A percentile compares a stretch with the other conserved stretches of the same genome.
Evolutionary conservation across 2,329 filamentous ascomycete genomes (phyloP).

Genomic region (Colletotrichum nymphaeae): DNA sequence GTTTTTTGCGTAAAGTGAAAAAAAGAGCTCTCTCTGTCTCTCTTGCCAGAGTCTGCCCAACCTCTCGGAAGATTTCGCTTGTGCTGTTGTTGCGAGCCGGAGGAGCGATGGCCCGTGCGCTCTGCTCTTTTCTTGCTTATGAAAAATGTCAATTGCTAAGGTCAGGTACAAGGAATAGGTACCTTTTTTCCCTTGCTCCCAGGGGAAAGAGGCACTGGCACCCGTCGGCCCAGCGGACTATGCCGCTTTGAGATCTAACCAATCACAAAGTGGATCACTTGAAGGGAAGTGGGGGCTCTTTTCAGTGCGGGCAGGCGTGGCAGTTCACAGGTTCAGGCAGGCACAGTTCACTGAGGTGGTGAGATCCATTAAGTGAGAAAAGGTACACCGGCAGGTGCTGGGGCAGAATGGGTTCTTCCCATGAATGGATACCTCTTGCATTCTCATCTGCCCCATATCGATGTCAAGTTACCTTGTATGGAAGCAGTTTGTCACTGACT

Average conservation of each 20-base stretch:
- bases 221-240: slow-evolving; percentile 1
- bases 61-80: slow-evolving; percentile 58
- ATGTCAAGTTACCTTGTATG: too few relatives aligned
- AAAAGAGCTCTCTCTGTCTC: slow-evolving; percentile 29
- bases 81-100: slow-evolving; percentile 39
- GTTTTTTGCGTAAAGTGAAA: slow-evolving; percentile 37
- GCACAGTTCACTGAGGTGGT: neutral
- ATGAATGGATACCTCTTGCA: neutral
- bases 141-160: slow-evolving; percentile 13
- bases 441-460: neutral
- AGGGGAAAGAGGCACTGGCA: slow-evolving; percentile 4
- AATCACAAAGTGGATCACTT: neutral
- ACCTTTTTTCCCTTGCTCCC: neutral
- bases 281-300: neutral
- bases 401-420: neutral
- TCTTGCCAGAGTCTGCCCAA: slow-evolving; percentile 32
- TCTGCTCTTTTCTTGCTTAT: neutral
- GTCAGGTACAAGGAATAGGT: slow-evolving; percentile 1
- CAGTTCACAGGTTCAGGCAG: neutral
- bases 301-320: neutral
- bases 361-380: neutral
- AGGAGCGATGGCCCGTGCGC: slow-evolving; percentile 30
- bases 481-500: neutral
- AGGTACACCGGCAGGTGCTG: neutral
- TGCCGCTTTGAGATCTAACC: slow-evolving; percentile 12